Conservation (phyloP, 1,139 yeast species). For the Pichia cactophila region DNA sequence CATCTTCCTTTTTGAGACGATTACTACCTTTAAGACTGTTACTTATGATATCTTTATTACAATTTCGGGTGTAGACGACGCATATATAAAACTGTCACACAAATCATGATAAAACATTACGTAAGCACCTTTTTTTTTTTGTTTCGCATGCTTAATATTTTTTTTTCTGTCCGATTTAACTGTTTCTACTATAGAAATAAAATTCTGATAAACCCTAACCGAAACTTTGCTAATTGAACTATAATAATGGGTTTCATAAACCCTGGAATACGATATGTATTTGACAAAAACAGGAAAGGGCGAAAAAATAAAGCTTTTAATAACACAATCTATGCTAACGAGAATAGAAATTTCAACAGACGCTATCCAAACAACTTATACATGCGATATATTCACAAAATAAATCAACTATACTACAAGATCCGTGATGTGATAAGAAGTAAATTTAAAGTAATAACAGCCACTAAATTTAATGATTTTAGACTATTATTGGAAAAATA, state of each 20-base stretch:
- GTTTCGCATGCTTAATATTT: background rate
- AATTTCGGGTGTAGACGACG: too few species aligned
- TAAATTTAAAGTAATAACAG: background rate
- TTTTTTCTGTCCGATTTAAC: background rate
- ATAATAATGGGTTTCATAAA: conserved; percentile 13
- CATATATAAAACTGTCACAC: too few species aligned
- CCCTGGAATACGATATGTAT: conserved; percentile 11
- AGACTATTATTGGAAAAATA: conserved; percentile 4
- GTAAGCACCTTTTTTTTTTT: too few species aligned
- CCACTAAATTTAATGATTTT: background rate
- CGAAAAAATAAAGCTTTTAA: conserved; percentile 4
- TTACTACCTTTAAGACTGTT: too few species aligned
- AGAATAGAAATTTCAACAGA: conserved; percentile 9
- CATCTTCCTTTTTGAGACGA: too few species aligned
- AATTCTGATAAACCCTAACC: background rate
- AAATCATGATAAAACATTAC: too few species aligned
- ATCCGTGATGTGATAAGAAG: background rate
- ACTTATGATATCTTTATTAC: too few species aligned
- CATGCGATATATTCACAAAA: conserved; percentile 1
- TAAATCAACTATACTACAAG: background rate
- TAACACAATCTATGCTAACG: conserved; percentile 5
- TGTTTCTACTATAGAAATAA: too few species aligned
- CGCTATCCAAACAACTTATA: conserved; percentile 8
- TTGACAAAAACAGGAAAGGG: conserved; percentile 7
- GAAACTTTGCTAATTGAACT: background rate